Percentiles rank a stretch among this genome's conserved stretches.
Evolutionary conservation across 176 grass and related monocot genomes (phyloP).

Genomic region (Poa pratensis): DNA sequence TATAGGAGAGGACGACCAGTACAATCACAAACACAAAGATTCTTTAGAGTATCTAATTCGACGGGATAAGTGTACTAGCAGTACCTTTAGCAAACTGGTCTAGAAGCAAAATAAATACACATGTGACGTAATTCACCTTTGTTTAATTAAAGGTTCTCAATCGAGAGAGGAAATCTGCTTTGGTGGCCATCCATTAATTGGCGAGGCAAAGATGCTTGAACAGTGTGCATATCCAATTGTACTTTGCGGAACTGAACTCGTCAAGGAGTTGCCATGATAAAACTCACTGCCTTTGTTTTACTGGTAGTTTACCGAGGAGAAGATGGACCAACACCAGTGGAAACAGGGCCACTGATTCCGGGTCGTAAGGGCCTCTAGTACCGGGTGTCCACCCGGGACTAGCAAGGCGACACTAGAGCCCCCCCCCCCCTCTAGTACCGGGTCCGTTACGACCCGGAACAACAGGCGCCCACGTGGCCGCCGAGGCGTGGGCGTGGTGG

Average conservation of each 20-base stretch:
- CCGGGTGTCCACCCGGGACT: too few species aligned
- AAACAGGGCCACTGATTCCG: too few species aligned
- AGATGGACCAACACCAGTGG: neutral
- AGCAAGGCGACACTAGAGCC: too few species aligned
- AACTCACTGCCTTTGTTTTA: constrained; percentile 44
- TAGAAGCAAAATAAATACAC: constrained; percentile 25
- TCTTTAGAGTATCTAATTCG: constrained; percentile 20
- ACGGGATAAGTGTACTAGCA: neutral
- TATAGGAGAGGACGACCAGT: neutral
- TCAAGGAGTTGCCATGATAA: constrained; percentile 19
- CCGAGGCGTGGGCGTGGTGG: too few species aligned
- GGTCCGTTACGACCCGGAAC: too few species aligned
- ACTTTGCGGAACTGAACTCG: constrained; percentile 39
- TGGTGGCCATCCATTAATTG: constrained; percentile 50
- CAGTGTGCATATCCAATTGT: constrained; percentile 19
- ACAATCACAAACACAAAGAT: neutral
- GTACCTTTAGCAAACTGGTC: constrained; percentile 19
- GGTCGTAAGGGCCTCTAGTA: too few species aligned
- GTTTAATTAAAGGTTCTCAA: constrained; percentile 41
- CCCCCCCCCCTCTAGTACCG: too few species aligned
- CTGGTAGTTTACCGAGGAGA: neutral
- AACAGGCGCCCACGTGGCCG: too few species aligned
- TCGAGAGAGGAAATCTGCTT: constrained; percentile 47
- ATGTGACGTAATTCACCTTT: constrained; percentile 52
- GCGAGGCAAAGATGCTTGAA: constrained; percentile 36